Evolutionary conservation across 176 grass and related monocot species (phyloP).

Genomic region (Triticum dicoccoides): DNA sequence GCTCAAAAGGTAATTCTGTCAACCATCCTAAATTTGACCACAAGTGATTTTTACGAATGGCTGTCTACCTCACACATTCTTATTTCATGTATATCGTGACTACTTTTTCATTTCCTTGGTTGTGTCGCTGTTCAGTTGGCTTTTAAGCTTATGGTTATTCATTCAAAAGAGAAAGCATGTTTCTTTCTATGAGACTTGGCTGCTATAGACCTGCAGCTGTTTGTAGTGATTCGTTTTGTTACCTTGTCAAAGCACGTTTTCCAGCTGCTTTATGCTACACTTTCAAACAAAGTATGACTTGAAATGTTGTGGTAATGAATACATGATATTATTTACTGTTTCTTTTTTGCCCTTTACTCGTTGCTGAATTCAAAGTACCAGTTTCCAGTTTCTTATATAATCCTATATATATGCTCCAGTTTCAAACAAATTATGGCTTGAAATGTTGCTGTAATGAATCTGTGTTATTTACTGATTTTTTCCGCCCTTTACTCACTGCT

Average conservation of each 20-base stretch:
- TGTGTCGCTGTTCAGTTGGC: background rate
- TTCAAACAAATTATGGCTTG: slow-evolving; percentile 1
- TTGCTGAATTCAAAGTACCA: background rate
- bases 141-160: background rate
- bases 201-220: background rate
- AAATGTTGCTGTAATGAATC: background rate
- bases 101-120: background rate
- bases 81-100: background rate
- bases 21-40: background rate
- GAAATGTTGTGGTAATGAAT: background rate
- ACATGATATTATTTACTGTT: background rate
- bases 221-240: background rate
- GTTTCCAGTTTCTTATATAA: background rate
- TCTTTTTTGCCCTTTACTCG: background rate
- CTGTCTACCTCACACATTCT: background rate
- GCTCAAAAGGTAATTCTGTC: slow-evolving; percentile 34
- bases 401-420: background rate
- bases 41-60: slow-evolving; percentile 11
- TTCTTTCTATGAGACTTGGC: background rate
- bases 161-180: slow-evolving; percentile 2
- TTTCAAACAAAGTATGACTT: slow-evolving; percentile 7
- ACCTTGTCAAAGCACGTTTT: background rate
- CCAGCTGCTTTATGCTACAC: background rate
- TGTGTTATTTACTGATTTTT: background rate
- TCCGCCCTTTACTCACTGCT: background rate